Base-by-base conservation (phyloP, 306 rosid genomes). In the Leucaena leucocephala region DNA sequence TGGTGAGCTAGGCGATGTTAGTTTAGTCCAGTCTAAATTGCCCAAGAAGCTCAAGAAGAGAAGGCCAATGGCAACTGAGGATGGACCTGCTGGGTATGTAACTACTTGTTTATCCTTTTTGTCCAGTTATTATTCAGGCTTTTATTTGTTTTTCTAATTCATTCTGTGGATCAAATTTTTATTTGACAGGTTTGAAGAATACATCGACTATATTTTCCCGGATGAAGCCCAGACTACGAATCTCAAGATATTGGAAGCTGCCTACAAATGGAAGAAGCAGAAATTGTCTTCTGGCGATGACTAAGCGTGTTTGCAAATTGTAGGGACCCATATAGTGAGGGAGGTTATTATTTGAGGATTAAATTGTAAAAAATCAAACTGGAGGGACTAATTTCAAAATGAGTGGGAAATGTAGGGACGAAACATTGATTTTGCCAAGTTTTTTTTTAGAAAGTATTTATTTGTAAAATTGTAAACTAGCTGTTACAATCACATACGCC, bases 31-130 rank as follows among this genome's bases (percentile, higher is more conserved):
- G 85, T 54, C 98, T 48, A 95, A 93, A 87, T 84, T 91, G 67
- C 99, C 99, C 19, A 95, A 93, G 89, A 95, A 90, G 81, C 94
- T 95, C 65, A 95, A 95, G 85, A 93, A 90, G 93, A 91, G 93
- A 86, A 89, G 91, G 77, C 90, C 85, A 8, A 86, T 93, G 45
- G 66, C 46, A 17, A 80, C 85, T 1, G 99, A 93, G 78, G 98
- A 93, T 33, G 99, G 98, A 66, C 90, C 94, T 16, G 61, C 97
- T 21, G 92, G 94, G 98, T 95, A 89, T 49, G 96, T 80, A 59
- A 64, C 80, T 78, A 68, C 27, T 4, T 73, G 1, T 52, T 61
- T 65, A 13, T 75, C 48, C 71, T 33, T 19, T 55, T 19, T 7
- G 15, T 54, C 59, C 61, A 14, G 5, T 64, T 39, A 14, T 72